Evolutionary conservation across 495 filamentous ascomycete genomes (phyloP), one percentile per base, ranked within the genome.

Genomic region (Aspergillus cavernicola): DNA sequence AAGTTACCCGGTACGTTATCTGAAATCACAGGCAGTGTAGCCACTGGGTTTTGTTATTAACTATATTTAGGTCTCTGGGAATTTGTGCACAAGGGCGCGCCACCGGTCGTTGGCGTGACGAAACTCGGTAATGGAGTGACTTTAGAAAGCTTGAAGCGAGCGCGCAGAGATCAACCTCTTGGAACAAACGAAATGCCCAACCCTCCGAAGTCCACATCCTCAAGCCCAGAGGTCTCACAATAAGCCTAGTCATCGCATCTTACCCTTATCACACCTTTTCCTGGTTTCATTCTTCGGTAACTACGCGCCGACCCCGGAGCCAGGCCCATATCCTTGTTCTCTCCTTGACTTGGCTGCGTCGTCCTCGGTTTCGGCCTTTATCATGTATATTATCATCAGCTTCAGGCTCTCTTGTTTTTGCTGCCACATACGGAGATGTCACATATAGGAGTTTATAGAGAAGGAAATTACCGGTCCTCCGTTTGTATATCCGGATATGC

Each of bases 61-160:
- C 29, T 42, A 42, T 19, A 22, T 50, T 22, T 56, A 96, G 93
- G 93, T 2, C 80, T 89, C 53, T 97, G 89, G 72, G 91, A 97
- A 65, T 93, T 96, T 61, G 90, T 95, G 24, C 89, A 84, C 71
- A 96, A 90, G 67, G 89, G 89, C n/a, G 92, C 96, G 61, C 78
- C 90, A 2, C 84, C 93, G 6, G 78, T 95, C 11, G 92, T 99
- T 67, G 93, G 93, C 20, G 80, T 95, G 52, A 96, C 91, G n/a
- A 96, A 96, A 66, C 71, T 99, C 36, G 81, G 80, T 33, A 76
- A 85, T 52, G 89, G 88, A n/a, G 68, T 92, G 10, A 96, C 90
- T 29, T 65, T 89, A 63, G 88, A 88, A 49, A 82, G 85, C 31
- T 73, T 97, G 66, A 89, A 86, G 71, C 81, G 83, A 55, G 85